phyloP scores from a whole-genome alignment of 2,329 filamentous ascomycete genomes.

The Epichloe scottii region DNA sequence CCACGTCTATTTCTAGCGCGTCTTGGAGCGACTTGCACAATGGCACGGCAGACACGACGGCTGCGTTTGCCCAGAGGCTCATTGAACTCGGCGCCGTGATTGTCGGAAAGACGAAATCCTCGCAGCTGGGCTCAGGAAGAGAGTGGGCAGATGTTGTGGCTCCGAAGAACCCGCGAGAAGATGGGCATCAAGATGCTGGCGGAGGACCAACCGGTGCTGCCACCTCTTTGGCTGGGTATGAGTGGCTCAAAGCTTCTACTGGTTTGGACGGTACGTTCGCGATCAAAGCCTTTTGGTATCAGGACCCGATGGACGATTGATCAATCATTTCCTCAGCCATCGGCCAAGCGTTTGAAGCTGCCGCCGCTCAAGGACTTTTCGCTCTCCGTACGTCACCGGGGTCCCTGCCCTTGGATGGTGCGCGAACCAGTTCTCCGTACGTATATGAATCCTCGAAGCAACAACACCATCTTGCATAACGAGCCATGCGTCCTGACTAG shows the following conservation, averaged over 20 bases:
- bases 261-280: constrained; percentile 22
- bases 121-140: constrained; percentile 29
- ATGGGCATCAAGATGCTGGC: constrained; percentile 28
- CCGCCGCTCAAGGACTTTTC: constrained; percentile 17
- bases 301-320: neutral
- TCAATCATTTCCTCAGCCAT: constrained; percentile 4
- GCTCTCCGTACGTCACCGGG: constrained; percentile 14
- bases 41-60: constrained; percentile 28
- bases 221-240: constrained; percentile 25
- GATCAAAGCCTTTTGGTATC: too few species aligned
- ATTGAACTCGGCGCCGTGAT: constrained; percentile 47
- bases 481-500: neutral
- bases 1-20: constrained; percentile 43
- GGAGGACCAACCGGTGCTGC: constrained; percentile 27
- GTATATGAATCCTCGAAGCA: neutral
- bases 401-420: constrained; percentile 7
- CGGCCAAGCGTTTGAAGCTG: constrained; percentile 11
- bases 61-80: constrained; percentile 38
- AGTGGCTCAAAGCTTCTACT: constrained; percentile 27
- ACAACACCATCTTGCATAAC: neutral
- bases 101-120: constrained; percentile 39
- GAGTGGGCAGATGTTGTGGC: constrained; percentile 30
- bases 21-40: constrained; percentile 44
- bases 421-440: constrained; percentile 12
- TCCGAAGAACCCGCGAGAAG: constrained; percentile 34